Evolutionary conservation across 805 yeast genomes (phyloP), one percentile per base, ranked within the genome.

Genomic region (Wickerhamomyces canadensis): DNA sequence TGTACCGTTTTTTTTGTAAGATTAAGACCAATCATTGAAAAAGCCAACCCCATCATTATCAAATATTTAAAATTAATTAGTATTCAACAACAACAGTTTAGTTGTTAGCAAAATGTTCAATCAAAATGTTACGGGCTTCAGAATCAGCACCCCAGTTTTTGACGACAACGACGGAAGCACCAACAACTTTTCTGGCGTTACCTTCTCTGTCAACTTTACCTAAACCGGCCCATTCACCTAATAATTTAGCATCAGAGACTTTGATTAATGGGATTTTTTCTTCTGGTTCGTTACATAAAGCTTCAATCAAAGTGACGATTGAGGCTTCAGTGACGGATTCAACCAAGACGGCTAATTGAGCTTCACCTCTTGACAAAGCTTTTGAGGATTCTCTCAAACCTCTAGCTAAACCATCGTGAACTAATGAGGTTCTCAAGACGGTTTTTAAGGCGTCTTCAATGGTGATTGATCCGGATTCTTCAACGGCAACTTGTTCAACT

Each of bases 221-320:
- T 61, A 93, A 80, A 84, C 98, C 98, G 65, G 98, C 98, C 98
- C 98, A 93, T 80, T 93, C 98, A 81, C 99, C 99, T 68, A 93
- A 82, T 78, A 87, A 85, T 84, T 93, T 93, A 67, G 98, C 96
- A 68, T 93, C 98, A 61, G 98, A 85, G 61, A 93, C 98, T 84
- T 93, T 93, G 84, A 93, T 84, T 73, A 93, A 79, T 63, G 98
- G 98, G 59, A 91, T 87, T 77, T 86, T 85, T 73, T 81, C 78
- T 68, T 86, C 95, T 65, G 94, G 87, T 75, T 87, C 95, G 79
- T 89, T 86, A 80, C 98, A 91, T 67, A 93, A 83, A 76, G 97
- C 98, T 84, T 93, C 98, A 63, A 93, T 93, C 70, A 93, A 85
- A 77, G 89, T 88, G 69, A 84, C 76, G 78, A 93, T 93, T 58